These are phyloP conservation scores for Durusdinium trenchii DNA, from an alignment of 73 alveolate genomes.

Conservation along the genomic window DNA sequence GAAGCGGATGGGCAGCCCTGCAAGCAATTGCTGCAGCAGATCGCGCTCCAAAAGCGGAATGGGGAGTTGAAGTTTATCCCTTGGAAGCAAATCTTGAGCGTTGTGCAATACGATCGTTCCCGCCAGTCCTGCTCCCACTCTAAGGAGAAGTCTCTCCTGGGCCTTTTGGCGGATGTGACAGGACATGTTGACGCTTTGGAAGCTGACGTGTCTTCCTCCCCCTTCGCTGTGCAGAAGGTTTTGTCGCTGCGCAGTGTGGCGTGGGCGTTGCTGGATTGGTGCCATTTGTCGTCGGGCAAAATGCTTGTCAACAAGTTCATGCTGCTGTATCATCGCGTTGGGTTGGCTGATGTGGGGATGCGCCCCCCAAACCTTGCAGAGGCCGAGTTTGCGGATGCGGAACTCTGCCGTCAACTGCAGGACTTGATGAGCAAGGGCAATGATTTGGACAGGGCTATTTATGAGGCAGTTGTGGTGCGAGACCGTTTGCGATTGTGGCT, in stretches of 20 bases:
- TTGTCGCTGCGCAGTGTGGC: not conserved
- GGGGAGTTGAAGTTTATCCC: conserved; percentile 4
- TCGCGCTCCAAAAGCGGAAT: not conserved
- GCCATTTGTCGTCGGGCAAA: conserved; percentile 7
- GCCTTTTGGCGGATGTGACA: not conserved
- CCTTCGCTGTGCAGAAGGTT: not conserved
- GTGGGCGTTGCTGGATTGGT: conserved; percentile 33
- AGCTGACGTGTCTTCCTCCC: not conserved
- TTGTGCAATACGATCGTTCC: not conserved
- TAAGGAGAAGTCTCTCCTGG: conserved; percentile 5
- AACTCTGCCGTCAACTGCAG: not conserved
- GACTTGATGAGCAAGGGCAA: not conserved
- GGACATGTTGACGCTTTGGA: not conserved
- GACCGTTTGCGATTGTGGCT: not conserved
- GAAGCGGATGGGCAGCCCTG: not conserved
- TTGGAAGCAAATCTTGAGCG: not conserved
- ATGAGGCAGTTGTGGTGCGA: conserved; percentile 25
- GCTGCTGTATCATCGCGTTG: not conserved
- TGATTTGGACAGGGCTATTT: not conserved
- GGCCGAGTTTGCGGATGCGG: not conserved
- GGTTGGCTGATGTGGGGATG: not conserved
- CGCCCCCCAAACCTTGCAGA: not conserved
- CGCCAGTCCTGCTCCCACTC: not conserved
- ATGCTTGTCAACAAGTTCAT: not conserved
- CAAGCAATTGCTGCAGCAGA: not conserved